Conservation (phyloP, 257 asterid species). For the Galeopsis tetrahit region DNA sequence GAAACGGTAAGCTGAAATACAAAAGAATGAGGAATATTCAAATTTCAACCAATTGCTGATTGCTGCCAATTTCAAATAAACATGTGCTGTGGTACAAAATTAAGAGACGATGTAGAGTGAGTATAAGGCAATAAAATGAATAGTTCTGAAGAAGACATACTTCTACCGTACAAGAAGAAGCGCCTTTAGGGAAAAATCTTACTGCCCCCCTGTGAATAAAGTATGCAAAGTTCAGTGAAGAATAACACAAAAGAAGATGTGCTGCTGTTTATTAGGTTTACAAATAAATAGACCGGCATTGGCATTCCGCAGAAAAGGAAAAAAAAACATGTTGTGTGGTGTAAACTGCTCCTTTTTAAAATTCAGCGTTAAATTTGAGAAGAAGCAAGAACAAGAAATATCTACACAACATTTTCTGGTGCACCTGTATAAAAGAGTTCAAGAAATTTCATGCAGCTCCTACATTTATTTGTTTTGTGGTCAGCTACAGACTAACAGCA, state of each 20-base stretch:
- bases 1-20: constrained; percentile 85
- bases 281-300: constrained; percentile 19
- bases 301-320: neutral
- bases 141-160: constrained; percentile 50
- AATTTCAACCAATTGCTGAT: neutral
- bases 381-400: constrained; percentile 5
- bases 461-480: neutral
- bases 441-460: neutral
- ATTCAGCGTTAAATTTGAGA: neutral
- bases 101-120: neutral
- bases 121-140: constrained; percentile 13
- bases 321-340: neutral
- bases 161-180: constrained; percentile 72
- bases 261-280: constrained; percentile 10
- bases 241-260: constrained; percentile 2
- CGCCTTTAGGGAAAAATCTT: constrained; percentile 86
- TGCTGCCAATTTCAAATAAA: constrained; percentile 24
- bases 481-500: constrained; percentile 1
- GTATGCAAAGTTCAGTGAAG: constrained; percentile 27
- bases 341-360: neutral
- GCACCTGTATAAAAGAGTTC: neutral
- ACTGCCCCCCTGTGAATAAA: constrained; percentile 86
- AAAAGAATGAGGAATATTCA: constrained; percentile 30
- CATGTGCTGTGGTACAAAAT: neutral
- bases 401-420: neutral